A percentile compares a stretch with the other conserved stretches of the same genome.
Evolutionary conservation across 345 rosid species (phyloP).

Genomic region (Arabis hirsuta): DNA sequence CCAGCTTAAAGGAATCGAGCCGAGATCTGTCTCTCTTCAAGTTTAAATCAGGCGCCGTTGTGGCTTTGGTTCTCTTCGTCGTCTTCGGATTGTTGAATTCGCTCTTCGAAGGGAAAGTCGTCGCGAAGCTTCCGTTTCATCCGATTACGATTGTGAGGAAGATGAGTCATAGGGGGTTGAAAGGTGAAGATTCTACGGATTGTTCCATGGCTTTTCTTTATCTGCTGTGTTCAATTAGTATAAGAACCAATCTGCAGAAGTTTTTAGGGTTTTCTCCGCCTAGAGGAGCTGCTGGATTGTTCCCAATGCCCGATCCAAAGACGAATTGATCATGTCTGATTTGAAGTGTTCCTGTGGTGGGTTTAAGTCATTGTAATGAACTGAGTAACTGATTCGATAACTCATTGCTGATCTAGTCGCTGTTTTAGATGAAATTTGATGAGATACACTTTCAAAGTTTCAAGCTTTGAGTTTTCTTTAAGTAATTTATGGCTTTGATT

Average conservation of each 20-base stretch:
- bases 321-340: slow-evolving; percentile 50
- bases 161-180: slow-evolving; percentile 94
- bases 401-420: too few species aligned
- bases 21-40: slow-evolving; percentile 96
- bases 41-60: slow-evolving; percentile 99
- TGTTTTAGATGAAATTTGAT: not conserved
- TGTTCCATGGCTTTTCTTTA: slow-evolving; percentile 96
- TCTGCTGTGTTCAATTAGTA: slow-evolving; percentile 84
- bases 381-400: too few species aligned
- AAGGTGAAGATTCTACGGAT: slow-evolving; percentile 82
- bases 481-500: too few species aligned
- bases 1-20: slow-evolving; percentile 89
- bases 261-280: slow-evolving; percentile 84
- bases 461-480: not conserved
- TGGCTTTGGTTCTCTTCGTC: slow-evolving; percentile 85
- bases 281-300: slow-evolving; percentile 72
- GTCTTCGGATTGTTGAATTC: slow-evolving; percentile 92
- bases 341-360: too few species aligned
- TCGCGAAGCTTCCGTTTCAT: slow-evolving; percentile 86
- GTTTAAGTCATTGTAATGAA: too few species aligned
- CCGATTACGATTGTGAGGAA: slow-evolving; percentile 83
- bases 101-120: slow-evolving; percentile 91
- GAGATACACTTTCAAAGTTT: slow-evolving; percentile 7
- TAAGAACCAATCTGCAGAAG: slow-evolving; percentile 88
- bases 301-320: slow-evolving; percentile 97